phyloP scores from a whole-genome alignment of 2,329 filamentous ascomycete species.

The Colletotrichum limetticola region DNA sequence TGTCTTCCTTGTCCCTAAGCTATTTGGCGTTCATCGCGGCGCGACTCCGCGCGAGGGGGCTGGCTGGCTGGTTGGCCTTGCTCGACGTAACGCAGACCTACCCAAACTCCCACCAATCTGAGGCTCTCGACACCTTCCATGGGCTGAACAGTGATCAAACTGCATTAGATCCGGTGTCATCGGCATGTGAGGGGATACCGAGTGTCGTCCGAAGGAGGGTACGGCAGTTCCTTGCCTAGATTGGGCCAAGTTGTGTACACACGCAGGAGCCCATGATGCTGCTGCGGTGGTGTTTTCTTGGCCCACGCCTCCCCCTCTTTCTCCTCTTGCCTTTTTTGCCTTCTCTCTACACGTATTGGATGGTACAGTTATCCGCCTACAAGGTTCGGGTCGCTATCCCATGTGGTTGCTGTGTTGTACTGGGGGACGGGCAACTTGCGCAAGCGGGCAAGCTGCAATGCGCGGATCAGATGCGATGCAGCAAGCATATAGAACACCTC shows the following conservation, averaged over 20 bases:
- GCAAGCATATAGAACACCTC: slow-evolving; percentile 29
- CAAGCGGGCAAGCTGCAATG: slow-evolving; percentile 16
- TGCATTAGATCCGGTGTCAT: slow-evolving; percentile 30
- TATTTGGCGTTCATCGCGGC: slow-evolving; percentile 3
- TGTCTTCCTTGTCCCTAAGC: not conserved
- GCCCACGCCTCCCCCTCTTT: slow-evolving; percentile 16
- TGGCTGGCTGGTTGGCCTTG: not conserved
- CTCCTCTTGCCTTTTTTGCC: not conserved
- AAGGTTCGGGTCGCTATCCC: not conserved
- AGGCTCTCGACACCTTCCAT: not conserved
- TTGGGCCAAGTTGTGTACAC: not conserved
- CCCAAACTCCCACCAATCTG: slow-evolving; percentile 22
- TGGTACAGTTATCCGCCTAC: not conserved
- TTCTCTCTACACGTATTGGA: not conserved
- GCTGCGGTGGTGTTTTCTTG: slow-evolving; percentile 1
- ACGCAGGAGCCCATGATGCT: not conserved
- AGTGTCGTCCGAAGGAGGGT: slow-evolving; percentile 28
- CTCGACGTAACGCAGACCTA: slow-evolving; percentile 6
- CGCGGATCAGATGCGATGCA: slow-evolving; percentile 25
- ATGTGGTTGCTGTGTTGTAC: slow-evolving; percentile 7
- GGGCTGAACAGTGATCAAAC: slow-evolving; percentile 11
- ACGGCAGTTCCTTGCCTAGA: slow-evolving; percentile 18
- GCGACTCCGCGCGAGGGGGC: slow-evolving; percentile 18
- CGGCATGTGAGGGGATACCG: slow-evolving; percentile 24
- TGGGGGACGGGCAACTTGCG: slow-evolving; percentile 15